Evolutionary conservation across 441 rosid genomes (phyloP).

Genomic region (Brassica hybrid): DNA sequence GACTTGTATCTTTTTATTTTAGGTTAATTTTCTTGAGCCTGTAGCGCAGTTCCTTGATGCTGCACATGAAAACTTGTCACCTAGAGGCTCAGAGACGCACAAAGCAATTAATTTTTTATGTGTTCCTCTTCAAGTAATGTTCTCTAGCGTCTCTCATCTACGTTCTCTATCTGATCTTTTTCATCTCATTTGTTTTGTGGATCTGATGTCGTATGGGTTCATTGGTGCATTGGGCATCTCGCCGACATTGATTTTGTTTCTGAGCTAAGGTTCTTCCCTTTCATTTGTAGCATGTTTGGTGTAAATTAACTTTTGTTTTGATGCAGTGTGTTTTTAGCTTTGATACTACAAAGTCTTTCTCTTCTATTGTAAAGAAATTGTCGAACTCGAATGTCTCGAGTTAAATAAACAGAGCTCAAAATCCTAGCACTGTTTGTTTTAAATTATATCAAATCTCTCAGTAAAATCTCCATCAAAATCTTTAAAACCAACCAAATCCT

Average conservation of each 20-base stretch:
- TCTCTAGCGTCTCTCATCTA: not conserved
- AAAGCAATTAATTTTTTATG: conserved; percentile 71
- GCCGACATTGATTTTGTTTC: too few relatives aligned
- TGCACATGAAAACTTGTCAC: conserved; percentile 73
- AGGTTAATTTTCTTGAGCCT: conserved; percentile 98
- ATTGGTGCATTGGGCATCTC: conserved; percentile 92
- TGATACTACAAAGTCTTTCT: too few relatives aligned
- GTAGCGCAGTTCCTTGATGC: conserved; percentile 84
- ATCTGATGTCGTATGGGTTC: conserved; percentile 86
- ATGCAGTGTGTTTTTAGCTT: too few relatives aligned
- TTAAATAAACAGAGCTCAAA: too few relatives aligned
- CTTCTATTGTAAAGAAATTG: too few relatives aligned
- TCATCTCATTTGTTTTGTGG: not conserved
- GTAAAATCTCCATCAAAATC: not conserved
- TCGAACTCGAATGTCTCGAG: too few relatives aligned
- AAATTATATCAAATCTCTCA: not conserved
- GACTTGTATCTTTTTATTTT: not conserved
- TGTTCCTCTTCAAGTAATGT: conserved; percentile 78
- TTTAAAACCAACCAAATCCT: not conserved
- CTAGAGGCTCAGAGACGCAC: conserved; percentile 55
- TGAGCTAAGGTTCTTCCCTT: too few relatives aligned
- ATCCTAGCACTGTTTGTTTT: too few relatives aligned
- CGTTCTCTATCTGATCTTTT: not conserved
- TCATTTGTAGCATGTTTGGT: not conserved
- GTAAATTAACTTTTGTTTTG: too few relatives aligned